phyloP scores from a whole-genome alignment of 306 rosid species.

The Arachis stenosperma region DNA sequence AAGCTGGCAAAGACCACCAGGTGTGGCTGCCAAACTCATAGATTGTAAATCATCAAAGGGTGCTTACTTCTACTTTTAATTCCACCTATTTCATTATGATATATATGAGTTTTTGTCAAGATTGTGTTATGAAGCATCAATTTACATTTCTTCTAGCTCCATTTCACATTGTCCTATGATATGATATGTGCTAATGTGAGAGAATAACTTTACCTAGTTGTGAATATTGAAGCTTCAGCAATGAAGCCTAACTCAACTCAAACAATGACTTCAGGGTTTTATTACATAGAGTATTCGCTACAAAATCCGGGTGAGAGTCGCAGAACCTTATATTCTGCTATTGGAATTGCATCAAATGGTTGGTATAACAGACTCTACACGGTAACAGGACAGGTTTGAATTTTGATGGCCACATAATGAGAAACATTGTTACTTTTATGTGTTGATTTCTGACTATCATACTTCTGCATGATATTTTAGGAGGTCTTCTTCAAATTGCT shows the following conservation, averaged over 20 bases:
- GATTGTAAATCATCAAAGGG: slow-evolving; percentile 71
- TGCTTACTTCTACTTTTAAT: slow-evolving; percentile 27
- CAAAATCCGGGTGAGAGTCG: slow-evolving; percentile 80
- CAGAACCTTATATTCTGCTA: slow-evolving; percentile 71
- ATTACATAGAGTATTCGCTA: slow-evolving; percentile 76
- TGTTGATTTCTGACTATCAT: neutral
- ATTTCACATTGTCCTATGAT: slow-evolving; percentile 1
- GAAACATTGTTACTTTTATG: neutral
- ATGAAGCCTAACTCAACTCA: too few species aligned
- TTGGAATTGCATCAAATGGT: slow-evolving; percentile 90
- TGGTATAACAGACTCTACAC: slow-evolving; percentile 90
- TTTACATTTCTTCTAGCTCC: slow-evolving; percentile 3
- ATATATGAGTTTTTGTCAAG: too few species aligned
- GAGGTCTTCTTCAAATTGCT: too few species aligned
- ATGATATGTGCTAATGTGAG: too few species aligned
- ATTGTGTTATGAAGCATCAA: slow-evolving; percentile 9
- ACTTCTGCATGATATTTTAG: slow-evolving; percentile 35
- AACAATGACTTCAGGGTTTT: slow-evolving; percentile 64
- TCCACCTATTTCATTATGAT: slow-evolving; percentile 3
- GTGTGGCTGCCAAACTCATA: slow-evolving; percentile 84
- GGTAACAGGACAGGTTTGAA: slow-evolving; percentile 86
- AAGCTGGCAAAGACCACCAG: slow-evolving; percentile 93
- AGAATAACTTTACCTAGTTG: too few species aligned
- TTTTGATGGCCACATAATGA: neutral
- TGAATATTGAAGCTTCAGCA: too few species aligned